These are phyloP conservation scores for Talaromyces sp. DNA, from an alignment of 2,329 filamentous ascomycete genomes.

Conservation along the genomic window DNA sequence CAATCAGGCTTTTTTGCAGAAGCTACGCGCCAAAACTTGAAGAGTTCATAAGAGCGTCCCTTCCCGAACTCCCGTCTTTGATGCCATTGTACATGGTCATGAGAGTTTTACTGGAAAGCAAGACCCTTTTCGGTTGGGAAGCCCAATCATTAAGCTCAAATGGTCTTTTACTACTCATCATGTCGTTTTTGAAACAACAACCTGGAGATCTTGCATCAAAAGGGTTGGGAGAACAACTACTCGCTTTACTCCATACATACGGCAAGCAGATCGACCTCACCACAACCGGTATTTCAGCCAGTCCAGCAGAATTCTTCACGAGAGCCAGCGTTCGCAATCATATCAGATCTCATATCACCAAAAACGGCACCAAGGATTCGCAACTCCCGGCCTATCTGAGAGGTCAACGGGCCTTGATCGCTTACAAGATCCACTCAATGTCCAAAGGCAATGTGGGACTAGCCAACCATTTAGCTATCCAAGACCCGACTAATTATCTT, in stretches of 20 bases:
- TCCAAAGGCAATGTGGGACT: conserved; percentile 27
- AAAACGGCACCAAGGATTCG: conserved; percentile 2
- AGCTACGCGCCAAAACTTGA: conserved; percentile 40
- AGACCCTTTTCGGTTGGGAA: conserved; percentile 48
- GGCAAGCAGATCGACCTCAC: conserved; percentile 43
- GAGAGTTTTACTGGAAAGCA: conserved; percentile 51
- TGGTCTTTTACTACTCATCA: conserved; percentile 56
- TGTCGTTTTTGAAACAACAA: conserved; percentile 50
- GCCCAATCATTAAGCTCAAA: conserved; percentile 54
- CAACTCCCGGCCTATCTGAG: conserved; percentile 29
- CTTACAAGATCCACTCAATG: conserved; percentile 32
- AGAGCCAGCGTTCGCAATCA: conserved; percentile 20
- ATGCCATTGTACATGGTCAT: conserved; percentile 49
- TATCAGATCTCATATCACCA: conserved; percentile 7
- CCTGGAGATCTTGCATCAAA: conserved; percentile 23
- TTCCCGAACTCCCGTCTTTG: conserved; percentile 50
- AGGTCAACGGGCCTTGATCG: conserved; percentile 41
- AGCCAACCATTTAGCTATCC: conserved; percentile 50
- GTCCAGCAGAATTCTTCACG: conserved; percentile 46
- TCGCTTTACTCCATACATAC: conserved; percentile 52
- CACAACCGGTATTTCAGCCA: conserved; percentile 49
- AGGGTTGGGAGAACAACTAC: conserved; percentile 44
- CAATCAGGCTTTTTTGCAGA: conserved; percentile 52
- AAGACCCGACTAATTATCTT: conserved; percentile 57
- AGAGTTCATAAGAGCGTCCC: conserved; percentile 46